Percentiles rank a stretch among this genome's conserved stretches.
Conservation (phyloP, 1,284 basidiomycete genomes). For the Ganoderma sinense region DNA sequence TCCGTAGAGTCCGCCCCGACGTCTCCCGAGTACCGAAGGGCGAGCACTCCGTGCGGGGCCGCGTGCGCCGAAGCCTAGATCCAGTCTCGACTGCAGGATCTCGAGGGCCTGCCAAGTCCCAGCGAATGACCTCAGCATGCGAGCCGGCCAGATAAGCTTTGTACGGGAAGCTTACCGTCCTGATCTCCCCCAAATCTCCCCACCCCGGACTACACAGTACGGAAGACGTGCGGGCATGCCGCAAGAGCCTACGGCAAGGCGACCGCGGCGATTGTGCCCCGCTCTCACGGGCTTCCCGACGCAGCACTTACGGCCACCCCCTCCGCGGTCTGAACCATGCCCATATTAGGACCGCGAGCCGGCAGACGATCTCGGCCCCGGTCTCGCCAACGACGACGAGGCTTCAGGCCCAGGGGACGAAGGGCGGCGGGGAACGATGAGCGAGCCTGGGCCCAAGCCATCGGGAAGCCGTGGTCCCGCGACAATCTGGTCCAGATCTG, state of each 20-base stretch:
- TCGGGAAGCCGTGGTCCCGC: neutral
- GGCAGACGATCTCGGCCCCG: slow-evolving; percentile 3
- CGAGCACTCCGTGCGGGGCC: neutral
- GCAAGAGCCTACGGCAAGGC: neutral
- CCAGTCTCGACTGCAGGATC: neutral
- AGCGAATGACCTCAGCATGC: neutral
- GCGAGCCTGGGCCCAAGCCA: neutral
- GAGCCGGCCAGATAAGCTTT: slow-evolving; percentile 1
- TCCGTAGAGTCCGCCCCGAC: neutral
- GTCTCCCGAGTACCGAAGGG: neutral
- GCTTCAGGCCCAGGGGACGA: neutral
- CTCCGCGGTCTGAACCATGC: slow-evolving; percentile 1
- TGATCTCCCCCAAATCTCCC: neutral
- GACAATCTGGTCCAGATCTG: neutral
- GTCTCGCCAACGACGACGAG: neutral
- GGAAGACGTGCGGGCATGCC: neutral
- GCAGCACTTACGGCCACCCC: neutral
- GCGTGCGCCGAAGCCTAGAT: neutral
- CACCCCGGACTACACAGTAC: neutral
- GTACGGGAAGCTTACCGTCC: neutral
- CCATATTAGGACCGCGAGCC: neutral
- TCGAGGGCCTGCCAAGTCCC: neutral
- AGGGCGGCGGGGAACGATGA: neutral
- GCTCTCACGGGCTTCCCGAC: neutral
- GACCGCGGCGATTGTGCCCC: neutral